Percentiles rank a stretch among this genome's conserved stretches.
phyloP scores from a whole-genome alignment of 2,329 filamentous ascomycete genomes.

The Zymoseptoria crescenta region DNA sequence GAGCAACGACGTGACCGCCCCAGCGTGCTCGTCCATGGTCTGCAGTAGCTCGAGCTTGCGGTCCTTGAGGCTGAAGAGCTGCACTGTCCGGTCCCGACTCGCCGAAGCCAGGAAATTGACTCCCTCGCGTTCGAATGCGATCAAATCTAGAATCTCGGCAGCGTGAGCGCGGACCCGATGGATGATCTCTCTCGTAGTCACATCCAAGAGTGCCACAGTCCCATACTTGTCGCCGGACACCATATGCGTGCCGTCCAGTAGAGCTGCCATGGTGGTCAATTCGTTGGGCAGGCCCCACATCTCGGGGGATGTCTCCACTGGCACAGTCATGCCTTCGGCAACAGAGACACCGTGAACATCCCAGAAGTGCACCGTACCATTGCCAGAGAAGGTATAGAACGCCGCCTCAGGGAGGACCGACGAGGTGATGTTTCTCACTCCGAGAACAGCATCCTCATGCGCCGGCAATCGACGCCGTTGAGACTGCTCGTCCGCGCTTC shows the following conservation, averaged over 20 bases:
- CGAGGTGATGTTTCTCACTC: constrained; percentile 58
- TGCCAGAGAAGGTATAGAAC: constrained; percentile 84
- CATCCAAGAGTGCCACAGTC: constrained; percentile 56
- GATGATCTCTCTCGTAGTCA: constrained; percentile 51
- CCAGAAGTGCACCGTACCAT: constrained; percentile 79
- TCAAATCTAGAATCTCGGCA: constrained; percentile 75
- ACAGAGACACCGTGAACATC: constrained; percentile 61
- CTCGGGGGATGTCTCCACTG: constrained; percentile 56
- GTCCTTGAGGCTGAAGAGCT: constrained; percentile 64
- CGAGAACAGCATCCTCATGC: constrained; percentile 55
- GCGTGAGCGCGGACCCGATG: constrained; percentile 79
- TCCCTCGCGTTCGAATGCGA: constrained; percentile 56
- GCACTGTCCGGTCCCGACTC: constrained; percentile 83
- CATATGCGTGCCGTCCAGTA: constrained; percentile 56
- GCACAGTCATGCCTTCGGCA: constrained; percentile 52
- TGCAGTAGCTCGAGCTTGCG: constrained; percentile 61
- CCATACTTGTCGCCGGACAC: constrained; percentile 82
- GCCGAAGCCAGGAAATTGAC: constrained; percentile 68
- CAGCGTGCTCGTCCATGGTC: constrained; percentile 84
- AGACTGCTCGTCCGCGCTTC: neutral
- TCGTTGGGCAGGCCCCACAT: constrained; percentile 47
- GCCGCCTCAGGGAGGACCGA: constrained; percentile 56
- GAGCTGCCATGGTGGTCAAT: constrained; percentile 51
- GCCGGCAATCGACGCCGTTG: constrained; percentile 41
- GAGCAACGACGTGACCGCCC: constrained; percentile 70